phyloP scores from a whole-genome alignment of 1,284 basidiomycete species.

The Mycosarcoma mackinlayi region DNA sequence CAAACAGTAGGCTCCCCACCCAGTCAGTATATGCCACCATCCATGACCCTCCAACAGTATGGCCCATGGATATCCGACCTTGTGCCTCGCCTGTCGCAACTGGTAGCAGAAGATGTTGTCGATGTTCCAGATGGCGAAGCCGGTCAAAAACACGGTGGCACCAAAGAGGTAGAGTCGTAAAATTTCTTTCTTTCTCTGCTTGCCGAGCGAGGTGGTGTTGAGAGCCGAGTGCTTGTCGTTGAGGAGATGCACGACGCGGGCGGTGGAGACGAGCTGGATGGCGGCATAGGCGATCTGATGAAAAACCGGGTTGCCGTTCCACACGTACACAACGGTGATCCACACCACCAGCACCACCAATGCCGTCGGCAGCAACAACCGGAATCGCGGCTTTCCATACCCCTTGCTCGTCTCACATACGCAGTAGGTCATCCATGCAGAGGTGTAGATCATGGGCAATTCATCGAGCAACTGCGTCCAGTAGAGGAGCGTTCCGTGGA shows the following conservation, averaged over 20 bases:
- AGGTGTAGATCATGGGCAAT: constrained; percentile 68
- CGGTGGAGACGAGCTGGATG: constrained; percentile 67
- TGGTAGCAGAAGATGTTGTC: constrained; percentile 71
- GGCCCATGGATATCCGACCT: constrained; percentile 56
- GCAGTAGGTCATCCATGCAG: constrained; percentile 53
- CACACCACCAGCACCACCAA: constrained; percentile 42
- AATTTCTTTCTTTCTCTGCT: constrained; percentile 22
- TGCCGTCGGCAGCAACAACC: constrained; percentile 31
- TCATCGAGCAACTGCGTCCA: constrained; percentile 66
- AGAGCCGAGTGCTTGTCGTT: constrained; percentile 30
- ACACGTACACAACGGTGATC: constrained; percentile 67
- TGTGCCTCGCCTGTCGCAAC: constrained; percentile 43
- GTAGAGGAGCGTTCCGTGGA: constrained; percentile 65
- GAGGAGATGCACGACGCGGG: constrained; percentile 66
- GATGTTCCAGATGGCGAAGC: constrained; percentile 72
- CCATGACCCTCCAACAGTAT: constrained; percentile 62
- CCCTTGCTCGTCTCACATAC: constrained; percentile 53
- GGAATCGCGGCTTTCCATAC: constrained; percentile 33
- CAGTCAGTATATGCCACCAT: constrained; percentile 73
- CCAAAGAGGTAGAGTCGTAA: constrained; percentile 35
- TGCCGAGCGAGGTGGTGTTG: constrained; percentile 16
- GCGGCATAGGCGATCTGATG: constrained; percentile 72
- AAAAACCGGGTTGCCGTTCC: constrained; percentile 72
- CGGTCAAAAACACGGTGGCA: constrained; percentile 64
- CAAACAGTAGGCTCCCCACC: constrained; percentile 70